Evolutionary conservation across 2,329 filamentous ascomycete genomes (phyloP).

Genomic region (Aureobasidium sp.): DNA sequence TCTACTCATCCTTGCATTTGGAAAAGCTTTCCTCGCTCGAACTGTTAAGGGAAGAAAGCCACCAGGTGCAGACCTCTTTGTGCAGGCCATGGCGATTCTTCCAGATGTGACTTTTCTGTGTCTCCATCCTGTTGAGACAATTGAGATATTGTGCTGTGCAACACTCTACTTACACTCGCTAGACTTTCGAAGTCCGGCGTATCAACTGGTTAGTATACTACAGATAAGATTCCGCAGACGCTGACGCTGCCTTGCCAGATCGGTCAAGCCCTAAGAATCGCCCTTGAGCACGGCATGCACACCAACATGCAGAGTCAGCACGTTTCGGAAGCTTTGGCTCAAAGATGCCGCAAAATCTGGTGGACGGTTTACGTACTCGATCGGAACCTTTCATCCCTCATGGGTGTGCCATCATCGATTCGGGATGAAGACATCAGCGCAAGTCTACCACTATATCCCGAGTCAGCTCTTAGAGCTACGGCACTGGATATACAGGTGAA

Average conservation of each 20-base stretch:
- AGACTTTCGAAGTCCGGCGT: constrained; percentile 41
- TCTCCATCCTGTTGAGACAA: constrained; percentile 16
- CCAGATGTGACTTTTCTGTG: constrained; percentile 36
- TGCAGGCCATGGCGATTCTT: constrained; percentile 39
- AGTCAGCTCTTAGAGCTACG: background rate
- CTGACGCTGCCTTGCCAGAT: constrained; percentile 29
- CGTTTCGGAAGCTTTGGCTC: constrained; percentile 35
- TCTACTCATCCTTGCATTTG: constrained; percentile 48
- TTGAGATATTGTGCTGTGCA: constrained; percentile 46
- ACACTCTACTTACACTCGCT: constrained; percentile 48
- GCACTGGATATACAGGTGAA: background rate
- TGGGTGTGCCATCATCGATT: constrained; percentile 46
- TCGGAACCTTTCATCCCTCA: constrained; percentile 47
- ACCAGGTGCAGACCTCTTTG: constrained; percentile 43
- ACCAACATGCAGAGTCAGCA: constrained; percentile 43
- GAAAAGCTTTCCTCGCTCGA: constrained; percentile 43
- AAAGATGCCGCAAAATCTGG: constrained; percentile 46
- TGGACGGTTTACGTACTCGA: constrained; percentile 51
- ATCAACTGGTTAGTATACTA: constrained; percentile 36
- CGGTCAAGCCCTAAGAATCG: constrained; percentile 46
- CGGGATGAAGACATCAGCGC: constrained; percentile 47
- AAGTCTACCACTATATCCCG: constrained; percentile 38
- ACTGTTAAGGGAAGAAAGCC: constrained; percentile 26
- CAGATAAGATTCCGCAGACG: too few species aligned
- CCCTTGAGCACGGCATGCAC: constrained; percentile 46